Evolutionary conservation across 306 rosid species (phyloP).

Genomic region (Betula pendula): DNA sequence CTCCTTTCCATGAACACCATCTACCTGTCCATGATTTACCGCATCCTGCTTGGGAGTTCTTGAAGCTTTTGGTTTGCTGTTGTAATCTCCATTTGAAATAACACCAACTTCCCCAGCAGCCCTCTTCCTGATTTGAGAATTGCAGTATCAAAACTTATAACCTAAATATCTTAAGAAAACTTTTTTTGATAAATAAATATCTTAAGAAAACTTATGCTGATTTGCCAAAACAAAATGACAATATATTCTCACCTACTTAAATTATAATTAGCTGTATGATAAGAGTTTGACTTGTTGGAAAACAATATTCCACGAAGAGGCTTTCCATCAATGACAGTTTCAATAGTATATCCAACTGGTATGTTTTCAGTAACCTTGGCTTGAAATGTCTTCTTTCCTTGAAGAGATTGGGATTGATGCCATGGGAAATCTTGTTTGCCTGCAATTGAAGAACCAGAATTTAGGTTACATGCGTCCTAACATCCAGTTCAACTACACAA

Average conservation of each 20-base stretch:
- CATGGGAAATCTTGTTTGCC: conserved; percentile 47
- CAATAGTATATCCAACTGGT: conserved; percentile 63
- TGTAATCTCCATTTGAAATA: conserved; percentile 51
- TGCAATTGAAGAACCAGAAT: conserved; percentile 37
- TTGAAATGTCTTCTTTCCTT: conserved; percentile 68
- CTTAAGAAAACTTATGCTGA: not conserved
- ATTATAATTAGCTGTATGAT: conserved; percentile 37
- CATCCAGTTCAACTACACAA: conserved; percentile 14
- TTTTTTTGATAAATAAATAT: not conserved
- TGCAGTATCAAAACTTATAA: conserved; percentile 24
- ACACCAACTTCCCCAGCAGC: conserved; percentile 47
- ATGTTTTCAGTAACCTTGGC: conserved; percentile 72
- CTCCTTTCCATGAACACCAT: conserved; percentile 35
- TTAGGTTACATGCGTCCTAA: conserved; percentile 29
- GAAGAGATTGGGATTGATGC: conserved; percentile 42
- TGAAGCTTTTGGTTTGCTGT: conserved; percentile 48
- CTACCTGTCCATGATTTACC: conserved; percentile 31
- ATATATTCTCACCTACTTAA: conserved; percentile 52
- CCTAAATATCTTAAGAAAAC: not conserved
- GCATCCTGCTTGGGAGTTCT: conserved; percentile 42
- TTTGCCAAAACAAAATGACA: not conserved
- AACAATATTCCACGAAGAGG: conserved; percentile 82
- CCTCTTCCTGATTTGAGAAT: conserved; percentile 69
- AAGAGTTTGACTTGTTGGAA: conserved; percentile 50
- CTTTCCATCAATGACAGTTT: conserved; percentile 91